These are phyloP conservation scores for Zizania palustris DNA, from an alignment of 202 grass and related monocot species.

Conservation along the genomic window DNA sequence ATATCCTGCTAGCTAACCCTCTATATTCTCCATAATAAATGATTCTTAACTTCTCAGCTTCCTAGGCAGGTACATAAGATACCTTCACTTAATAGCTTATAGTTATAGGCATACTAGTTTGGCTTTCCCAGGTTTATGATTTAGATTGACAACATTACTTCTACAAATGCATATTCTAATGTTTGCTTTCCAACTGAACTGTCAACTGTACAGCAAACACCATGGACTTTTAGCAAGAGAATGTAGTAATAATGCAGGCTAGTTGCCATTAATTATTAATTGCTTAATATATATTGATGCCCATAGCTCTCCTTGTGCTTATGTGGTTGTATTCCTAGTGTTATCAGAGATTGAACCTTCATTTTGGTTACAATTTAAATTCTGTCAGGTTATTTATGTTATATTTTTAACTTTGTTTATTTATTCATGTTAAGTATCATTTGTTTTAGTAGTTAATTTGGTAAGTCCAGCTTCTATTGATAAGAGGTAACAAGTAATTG, in stretches of 20 bases:
- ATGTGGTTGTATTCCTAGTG: conserved; percentile 2
- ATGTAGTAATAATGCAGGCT: conserved; percentile 4
- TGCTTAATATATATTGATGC: neutral
- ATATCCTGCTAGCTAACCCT: conserved; percentile 6
- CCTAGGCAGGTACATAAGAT: neutral
- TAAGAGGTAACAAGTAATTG: neutral
- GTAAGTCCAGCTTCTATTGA: neutral
- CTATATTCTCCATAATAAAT: conserved; percentile 25
- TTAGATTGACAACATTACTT: neutral
- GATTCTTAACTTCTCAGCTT: neutral
- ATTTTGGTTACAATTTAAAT: neutral
- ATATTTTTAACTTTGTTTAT: conserved; percentile 3
- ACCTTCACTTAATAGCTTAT: conserved; percentile 21
- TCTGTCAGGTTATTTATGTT: conserved; percentile 6
- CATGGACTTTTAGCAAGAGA: conserved; percentile 1
- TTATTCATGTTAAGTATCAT: neutral
- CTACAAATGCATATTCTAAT: neutral
- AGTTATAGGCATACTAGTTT: neutral
- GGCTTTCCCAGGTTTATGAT: neutral
- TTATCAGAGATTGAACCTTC: neutral
- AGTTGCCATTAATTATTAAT: neutral
- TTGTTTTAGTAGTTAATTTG: neutral
- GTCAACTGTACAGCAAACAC: neutral
- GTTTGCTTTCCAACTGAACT: conserved; percentile 20
- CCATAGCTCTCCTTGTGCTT: neutral